A percentile compares a stretch with the other conserved stretches of the same genome.
Conservation (phyloP, 1,284 basidiomycete species). For the Hymenochaete sp. region DNA sequence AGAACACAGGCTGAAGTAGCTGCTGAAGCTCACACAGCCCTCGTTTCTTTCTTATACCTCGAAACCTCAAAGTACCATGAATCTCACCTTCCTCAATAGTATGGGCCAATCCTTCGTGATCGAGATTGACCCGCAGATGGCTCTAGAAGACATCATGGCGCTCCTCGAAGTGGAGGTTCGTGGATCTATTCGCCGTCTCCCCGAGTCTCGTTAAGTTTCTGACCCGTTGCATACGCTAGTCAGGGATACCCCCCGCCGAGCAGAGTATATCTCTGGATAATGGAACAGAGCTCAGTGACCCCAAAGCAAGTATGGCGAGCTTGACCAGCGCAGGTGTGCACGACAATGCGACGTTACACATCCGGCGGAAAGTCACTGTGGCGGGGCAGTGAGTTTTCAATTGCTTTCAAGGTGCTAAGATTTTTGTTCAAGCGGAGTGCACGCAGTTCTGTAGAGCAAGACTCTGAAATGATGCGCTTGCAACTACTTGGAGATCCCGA, state of each 20-base stretch:
- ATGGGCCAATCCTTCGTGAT: conserved; percentile 67
- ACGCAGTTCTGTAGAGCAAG: conserved; percentile 55
- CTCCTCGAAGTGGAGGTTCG: conserved; percentile 84
- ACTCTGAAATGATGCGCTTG: conserved; percentile 84
- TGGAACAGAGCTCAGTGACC: conserved; percentile 54
- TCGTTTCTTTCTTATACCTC: conserved; percentile 6
- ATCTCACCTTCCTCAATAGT: conserved; percentile 74
- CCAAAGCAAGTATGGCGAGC: conserved; percentile 56
- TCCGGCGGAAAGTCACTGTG: conserved; percentile 53
- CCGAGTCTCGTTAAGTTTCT: too few relatives aligned
- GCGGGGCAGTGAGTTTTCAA: conserved; percentile 47
- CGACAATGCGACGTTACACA: conserved; percentile 54
- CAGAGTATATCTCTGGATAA: conserved; percentile 63
- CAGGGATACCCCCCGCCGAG: conserved; percentile 57
- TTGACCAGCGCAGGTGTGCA: conserved; percentile 57
- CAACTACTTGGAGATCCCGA: conserved; percentile 79
- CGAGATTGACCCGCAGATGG: conserved; percentile 83
- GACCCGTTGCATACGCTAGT: conserved; percentile 41
- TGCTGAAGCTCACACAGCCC: too few relatives aligned
- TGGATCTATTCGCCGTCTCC: conserved; percentile 13
- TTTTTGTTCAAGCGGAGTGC: conserved; percentile 5
- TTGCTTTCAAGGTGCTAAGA: conserved; percentile 5
- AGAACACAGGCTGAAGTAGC: too few relatives aligned
- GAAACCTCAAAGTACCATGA: conserved; percentile 40
- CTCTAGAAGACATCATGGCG: conserved; percentile 82